Evolutionary conservation across 75 land plant species (phyloP).

Genomic region (Sequoiadendron giganteum): DNA sequence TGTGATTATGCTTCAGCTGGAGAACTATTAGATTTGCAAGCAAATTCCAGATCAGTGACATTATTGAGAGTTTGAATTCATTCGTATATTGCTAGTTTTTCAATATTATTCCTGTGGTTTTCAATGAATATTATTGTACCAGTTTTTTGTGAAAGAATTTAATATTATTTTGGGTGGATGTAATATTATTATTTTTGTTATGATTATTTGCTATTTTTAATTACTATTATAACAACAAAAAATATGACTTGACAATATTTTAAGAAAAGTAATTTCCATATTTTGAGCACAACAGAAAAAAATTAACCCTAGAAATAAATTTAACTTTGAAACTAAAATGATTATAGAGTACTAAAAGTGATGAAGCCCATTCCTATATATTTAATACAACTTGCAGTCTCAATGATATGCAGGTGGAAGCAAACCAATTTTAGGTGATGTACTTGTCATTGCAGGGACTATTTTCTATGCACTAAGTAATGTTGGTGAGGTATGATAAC

Average conservation of each 20-base stretch:
- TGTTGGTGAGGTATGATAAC: slow-evolving; percentile 64
- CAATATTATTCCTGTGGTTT: too few relatives aligned
- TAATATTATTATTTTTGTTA: too few relatives aligned
- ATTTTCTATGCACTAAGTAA: slow-evolving; percentile 67
- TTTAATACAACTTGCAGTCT: not conserved
- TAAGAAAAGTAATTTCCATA: not conserved
- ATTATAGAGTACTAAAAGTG: not conserved
- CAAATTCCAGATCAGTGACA: too few relatives aligned
- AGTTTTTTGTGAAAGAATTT: too few relatives aligned
- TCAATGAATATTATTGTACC: too few relatives aligned
- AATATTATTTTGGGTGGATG: too few relatives aligned
- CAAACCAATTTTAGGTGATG: slow-evolving; percentile 66
- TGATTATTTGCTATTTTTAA: too few relatives aligned
- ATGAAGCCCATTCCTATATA: not conserved
- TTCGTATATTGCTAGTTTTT: too few relatives aligned
- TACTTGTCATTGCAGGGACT: slow-evolving; percentile 67
- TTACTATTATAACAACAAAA: too few relatives aligned
- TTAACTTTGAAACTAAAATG: not conserved
- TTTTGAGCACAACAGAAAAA: not conserved
- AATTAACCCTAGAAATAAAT: not conserved
- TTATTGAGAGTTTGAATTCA: too few relatives aligned
- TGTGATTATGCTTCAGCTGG: too few relatives aligned
- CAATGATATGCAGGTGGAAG: slow-evolving; percentile 49
- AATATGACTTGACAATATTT: not conserved
- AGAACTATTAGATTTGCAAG: too few relatives aligned